Evolutionary conservation across 257 asterid genomes (phyloP).

Genomic region (Pogostemon cablin): DNA sequence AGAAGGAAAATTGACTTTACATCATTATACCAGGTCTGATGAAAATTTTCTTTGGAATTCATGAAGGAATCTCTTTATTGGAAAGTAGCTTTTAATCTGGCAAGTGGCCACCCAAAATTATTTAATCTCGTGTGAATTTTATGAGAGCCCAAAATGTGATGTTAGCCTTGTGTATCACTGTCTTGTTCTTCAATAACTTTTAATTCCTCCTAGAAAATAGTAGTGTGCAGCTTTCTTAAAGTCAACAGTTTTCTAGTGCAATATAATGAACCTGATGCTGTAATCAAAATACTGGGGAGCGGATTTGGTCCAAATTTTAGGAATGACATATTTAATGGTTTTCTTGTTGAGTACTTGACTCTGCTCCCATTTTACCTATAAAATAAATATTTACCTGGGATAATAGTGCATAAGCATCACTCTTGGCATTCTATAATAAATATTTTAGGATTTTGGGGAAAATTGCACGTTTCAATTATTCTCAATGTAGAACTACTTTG

Average conservation of each 20-base stretch:
- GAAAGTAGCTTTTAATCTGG: background rate
- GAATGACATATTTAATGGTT: background rate
- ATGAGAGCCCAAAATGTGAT: constrained; percentile 1
- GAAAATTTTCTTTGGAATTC: background rate
- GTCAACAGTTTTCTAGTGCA: background rate
- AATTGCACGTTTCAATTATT: constrained; percentile 5
- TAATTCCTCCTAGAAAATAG: constrained; percentile 15
- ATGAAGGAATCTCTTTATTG: background rate
- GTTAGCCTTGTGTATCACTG: background rate
- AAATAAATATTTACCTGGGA: background rate
- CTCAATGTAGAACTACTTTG: background rate
- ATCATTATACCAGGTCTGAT: constrained; percentile 5
- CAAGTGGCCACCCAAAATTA: background rate
- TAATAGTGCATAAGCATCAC: background rate
- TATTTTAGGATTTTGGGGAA: background rate
- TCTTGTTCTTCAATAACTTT: background rate
- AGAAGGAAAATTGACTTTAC: background rate
- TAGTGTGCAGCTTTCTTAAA: constrained; percentile 6
- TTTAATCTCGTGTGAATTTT: background rate
- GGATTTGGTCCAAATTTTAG: background rate
- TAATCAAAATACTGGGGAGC: constrained; percentile 4
- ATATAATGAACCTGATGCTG: background rate
- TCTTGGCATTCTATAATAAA: background rate
- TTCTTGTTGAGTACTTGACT: constrained; percentile 5
- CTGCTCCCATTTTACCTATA: background rate